Evolutionary conservation across 257 asterid species (phyloP).

Genomic region (Fraxinus americana): DNA sequence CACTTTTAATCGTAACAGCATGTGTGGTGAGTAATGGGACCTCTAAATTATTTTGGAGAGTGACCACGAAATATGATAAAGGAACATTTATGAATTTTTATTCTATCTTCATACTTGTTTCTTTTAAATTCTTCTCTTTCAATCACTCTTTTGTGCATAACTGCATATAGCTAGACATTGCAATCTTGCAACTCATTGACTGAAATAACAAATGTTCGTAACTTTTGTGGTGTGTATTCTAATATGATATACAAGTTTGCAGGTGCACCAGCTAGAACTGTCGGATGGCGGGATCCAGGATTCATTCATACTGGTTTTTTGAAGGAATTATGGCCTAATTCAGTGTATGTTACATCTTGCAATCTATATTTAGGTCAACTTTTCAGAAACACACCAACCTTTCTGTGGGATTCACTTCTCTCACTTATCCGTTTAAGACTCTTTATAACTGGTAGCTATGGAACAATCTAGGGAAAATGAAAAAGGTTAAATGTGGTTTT

Average conservation of each 20-base stretch:
- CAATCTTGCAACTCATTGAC: not conserved
- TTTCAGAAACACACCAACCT: not conserved
- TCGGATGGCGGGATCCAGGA: slow-evolving; percentile 77
- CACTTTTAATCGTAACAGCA: slow-evolving; percentile 72
- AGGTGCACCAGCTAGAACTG: slow-evolving; percentile 81
- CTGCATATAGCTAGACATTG: too few species aligned
- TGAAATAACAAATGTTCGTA: not conserved
- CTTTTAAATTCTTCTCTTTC: not conserved
- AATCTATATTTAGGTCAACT: not conserved
- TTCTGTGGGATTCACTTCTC: not conserved
- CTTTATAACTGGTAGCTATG: not conserved
- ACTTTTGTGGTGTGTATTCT: not conserved
- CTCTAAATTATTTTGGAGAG: too few species aligned
- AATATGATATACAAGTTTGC: slow-evolving; percentile 22
- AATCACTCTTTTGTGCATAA: not conserved
- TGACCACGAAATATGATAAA: too few species aligned
- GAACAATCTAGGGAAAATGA: not conserved
- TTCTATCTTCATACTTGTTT: not conserved
- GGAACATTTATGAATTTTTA: too few species aligned
- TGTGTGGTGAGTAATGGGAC: slow-evolving; percentile 69
- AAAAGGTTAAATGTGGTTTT: not conserved
- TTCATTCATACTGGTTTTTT: slow-evolving; percentile 57
- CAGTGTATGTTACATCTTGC: slow-evolving; percentile 33
- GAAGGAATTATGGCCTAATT: slow-evolving; percentile 61
- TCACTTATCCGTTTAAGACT: not conserved